These are phyloP conservation scores for Fraxinus sp. DNA, from an alignment of 305 asterid genomes.

Conservation along the genomic window DNA sequence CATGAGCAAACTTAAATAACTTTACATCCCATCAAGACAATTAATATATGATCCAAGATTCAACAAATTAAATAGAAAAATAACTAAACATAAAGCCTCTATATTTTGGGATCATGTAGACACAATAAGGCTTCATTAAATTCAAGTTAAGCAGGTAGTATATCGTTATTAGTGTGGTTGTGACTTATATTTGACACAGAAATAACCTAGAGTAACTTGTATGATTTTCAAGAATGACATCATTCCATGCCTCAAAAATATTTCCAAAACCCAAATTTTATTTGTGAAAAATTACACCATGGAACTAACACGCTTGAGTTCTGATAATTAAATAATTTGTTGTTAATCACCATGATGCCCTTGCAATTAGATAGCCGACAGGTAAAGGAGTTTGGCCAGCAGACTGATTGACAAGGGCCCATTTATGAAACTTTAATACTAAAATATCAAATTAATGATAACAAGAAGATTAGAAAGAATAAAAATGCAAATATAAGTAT, in stretches of 20 bases:
- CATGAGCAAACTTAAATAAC: neutral
- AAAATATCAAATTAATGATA: neutral
- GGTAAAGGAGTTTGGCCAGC: neutral
- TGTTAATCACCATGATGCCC: neutral
- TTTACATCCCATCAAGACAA: neutral
- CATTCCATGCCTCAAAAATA: neutral
- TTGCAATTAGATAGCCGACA: neutral
- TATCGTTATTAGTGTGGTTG: neutral
- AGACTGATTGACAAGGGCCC: neutral
- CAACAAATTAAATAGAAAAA: neutral
- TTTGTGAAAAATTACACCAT: neutral
- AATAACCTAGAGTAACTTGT: neutral
- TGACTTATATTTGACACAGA: neutral
- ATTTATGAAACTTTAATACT: neutral
- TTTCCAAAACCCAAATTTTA: neutral
- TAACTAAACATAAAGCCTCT: neutral
- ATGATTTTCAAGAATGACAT: neutral
- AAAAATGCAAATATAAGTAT: neutral
- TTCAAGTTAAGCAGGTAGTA: neutral
- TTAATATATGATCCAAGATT: neutral
- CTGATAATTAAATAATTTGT: neutral
- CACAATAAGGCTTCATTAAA: neutral
- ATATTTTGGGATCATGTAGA: neutral
- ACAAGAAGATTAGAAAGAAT: neutral
- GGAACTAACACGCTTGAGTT: neutral